These are phyloP conservation scores for Crucibulum cyathiforme DNA, from an alignment of 1,284 basidiomycete genomes.

Conservation along the genomic window DNA sequence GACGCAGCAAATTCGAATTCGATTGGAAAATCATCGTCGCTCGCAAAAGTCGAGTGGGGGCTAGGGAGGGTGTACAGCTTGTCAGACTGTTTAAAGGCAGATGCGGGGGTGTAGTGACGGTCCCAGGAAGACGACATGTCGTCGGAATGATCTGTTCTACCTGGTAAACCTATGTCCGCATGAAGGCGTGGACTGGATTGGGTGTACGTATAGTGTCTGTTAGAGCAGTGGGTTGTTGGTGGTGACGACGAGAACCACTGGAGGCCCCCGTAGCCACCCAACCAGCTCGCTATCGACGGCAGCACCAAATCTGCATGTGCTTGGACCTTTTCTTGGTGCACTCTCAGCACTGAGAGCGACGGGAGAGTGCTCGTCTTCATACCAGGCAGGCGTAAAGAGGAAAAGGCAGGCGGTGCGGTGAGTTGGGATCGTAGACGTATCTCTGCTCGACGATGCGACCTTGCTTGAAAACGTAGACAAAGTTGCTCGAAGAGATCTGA, in stretches of 20 bases:
- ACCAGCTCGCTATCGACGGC: conserved; percentile 26
- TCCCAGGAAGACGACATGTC: conserved; percentile 31
- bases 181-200: conserved; percentile 40
- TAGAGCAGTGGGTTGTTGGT: conserved; percentile 40
- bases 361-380: conserved; percentile 31
- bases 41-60: conserved; percentile 21
- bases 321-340: conserved; percentile 18
- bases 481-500: too few relatives aligned
- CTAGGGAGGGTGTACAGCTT: conserved; percentile 22
- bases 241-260: conserved; percentile 39
- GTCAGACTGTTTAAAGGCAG: conserved; percentile 4
- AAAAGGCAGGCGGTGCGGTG: too few relatives aligned
- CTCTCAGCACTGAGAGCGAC: conserved; percentile 26
- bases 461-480: too few relatives aligned
- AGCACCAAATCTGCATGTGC: conserved; percentile 20
- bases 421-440: conserved; percentile 71
- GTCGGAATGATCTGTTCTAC: conserved; percentile 22
- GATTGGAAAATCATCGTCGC: conserved; percentile 21
- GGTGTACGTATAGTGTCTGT: conserved; percentile 37
- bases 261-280: conserved; percentile 15
- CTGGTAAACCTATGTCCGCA: conserved; percentile 20
- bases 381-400: too few relatives aligned
- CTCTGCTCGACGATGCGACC: conserved; percentile 90
- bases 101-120: conserved; percentile 4
- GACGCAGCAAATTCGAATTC: conserved; percentile 30